Evolutionary conservation across 352 stramenopile genomes (phyloP).

Genomic region (Globisporangium nunn): DNA sequence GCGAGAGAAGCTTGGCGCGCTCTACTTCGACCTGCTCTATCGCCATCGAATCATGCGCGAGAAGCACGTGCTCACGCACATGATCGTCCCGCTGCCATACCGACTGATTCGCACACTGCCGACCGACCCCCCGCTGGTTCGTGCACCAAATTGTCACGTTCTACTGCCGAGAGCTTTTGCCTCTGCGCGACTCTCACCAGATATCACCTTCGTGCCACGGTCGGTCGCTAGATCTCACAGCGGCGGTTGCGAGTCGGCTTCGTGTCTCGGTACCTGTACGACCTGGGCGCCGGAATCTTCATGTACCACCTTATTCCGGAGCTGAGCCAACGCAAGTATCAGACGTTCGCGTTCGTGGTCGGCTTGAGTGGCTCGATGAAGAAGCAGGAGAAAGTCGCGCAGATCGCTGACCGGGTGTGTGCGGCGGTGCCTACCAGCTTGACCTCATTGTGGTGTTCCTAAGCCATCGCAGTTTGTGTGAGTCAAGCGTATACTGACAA

Average conservation of each 20-base stretch:
- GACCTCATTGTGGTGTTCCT: no score
- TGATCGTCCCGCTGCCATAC: conserved; percentile 32
- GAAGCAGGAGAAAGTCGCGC: conserved; percentile 26
- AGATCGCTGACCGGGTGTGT: conserved; percentile 43
- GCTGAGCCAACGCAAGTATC: conserved; percentile 52
- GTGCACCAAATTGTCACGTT: neutral
- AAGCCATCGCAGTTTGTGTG: no score
- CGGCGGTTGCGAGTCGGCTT: conserved; percentile 55
- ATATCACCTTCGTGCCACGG: no score
- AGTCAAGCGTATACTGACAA: neutral
- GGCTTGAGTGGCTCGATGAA: conserved; percentile 54
- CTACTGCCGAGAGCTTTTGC: neutral
- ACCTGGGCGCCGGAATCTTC: conserved; percentile 37
- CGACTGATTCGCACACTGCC: conserved; percentile 8
- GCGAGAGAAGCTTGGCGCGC: conserved; percentile 33
- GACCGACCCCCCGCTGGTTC: conserved; percentile 7
- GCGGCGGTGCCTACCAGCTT: no score
- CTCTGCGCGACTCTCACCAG: neutral
- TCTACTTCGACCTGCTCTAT: conserved; percentile 50
- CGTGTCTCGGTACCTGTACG: conserved; percentile 56
- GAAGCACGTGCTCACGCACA: conserved; percentile 40
- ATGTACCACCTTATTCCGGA: conserved; percentile 57
- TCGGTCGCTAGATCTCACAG: conserved; percentile 16
- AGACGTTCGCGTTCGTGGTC: conserved; percentile 62
- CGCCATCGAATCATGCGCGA: conserved; percentile 23